Conservation (phyloP, 371 early-diverging fungal species). For the Apophysomyces trapeziformis region DNA sequence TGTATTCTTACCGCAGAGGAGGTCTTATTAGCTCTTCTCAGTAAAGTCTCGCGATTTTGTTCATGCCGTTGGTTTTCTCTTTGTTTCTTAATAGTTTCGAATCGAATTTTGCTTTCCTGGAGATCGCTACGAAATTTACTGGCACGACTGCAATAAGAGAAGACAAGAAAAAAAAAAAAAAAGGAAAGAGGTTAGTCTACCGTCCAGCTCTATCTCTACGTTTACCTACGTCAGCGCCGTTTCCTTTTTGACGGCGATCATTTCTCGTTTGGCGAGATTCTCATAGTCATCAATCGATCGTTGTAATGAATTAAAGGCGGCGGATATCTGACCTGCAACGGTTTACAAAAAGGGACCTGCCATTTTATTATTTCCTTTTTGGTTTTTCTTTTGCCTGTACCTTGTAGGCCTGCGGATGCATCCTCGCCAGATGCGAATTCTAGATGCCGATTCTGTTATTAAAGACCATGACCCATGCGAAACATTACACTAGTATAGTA, state of each 20-base stretch:
- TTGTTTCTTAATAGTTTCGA: slow-evolving; percentile 62
- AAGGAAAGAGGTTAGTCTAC: neutral
- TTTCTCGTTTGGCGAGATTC: slow-evolving; percentile 72
- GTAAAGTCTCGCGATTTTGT: slow-evolving; percentile 55
- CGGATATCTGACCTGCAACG: slow-evolving; percentile 70
- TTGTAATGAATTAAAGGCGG: slow-evolving; percentile 66
- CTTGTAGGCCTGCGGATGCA: slow-evolving; percentile 64
- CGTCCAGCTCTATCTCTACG: neutral
- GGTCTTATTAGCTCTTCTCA: slow-evolving; percentile 45
- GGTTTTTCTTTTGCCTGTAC: slow-evolving; percentile 26
- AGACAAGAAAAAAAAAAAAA: too few species aligned
- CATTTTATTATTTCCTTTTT: neutral
- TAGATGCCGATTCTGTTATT: slow-evolving; percentile 10
- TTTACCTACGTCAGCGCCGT: slow-evolving; percentile 68
- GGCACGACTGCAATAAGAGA: slow-evolving; percentile 52
- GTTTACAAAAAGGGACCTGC: slow-evolving; percentile 2
- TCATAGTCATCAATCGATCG: slow-evolving; percentile 77
- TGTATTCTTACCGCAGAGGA: slow-evolving; percentile 14
- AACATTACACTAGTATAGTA: neutral
- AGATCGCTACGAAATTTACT: slow-evolving; percentile 69
- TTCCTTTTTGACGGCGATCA: slow-evolving; percentile 76
- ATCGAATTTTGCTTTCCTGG: slow-evolving; percentile 54
- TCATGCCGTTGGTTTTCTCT: slow-evolving; percentile 49
- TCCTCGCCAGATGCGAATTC: slow-evolving; percentile 65
- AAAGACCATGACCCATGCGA: too few species aligned